These are phyloP conservation scores for Mesotaenium endlicherianum DNA, from an alignment of 139 green algal genomes.

Conservation along the genomic window DNA sequence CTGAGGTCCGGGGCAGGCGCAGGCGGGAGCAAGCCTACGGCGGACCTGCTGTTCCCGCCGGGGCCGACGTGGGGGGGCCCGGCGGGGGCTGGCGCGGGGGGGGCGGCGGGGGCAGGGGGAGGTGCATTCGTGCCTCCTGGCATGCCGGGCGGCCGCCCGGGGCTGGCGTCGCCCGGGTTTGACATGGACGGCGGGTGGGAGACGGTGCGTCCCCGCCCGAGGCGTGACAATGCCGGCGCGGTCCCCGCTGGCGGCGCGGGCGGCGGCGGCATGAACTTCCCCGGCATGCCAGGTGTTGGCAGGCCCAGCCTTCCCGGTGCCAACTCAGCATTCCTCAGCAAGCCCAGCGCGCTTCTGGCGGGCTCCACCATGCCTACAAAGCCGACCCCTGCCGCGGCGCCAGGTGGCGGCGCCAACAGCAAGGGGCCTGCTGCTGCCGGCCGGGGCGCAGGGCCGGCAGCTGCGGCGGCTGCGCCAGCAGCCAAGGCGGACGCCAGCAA, in stretches of 20 bases:
- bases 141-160: conserved; percentile 26
- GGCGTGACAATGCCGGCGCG: neutral
- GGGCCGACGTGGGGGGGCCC: neutral
- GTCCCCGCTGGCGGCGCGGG: neutral
- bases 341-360: conserved; percentile 42
- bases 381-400: neutral
- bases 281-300: neutral
- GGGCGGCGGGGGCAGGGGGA: neutral
- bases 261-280: neutral
- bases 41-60: conserved; percentile 9
- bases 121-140: conserved; percentile 1
- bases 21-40: neutral
- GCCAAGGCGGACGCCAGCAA: neutral
- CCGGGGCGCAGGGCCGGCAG: conserved; percentile 3
- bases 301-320: neutral
- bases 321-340: conserved; percentile 40
- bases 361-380: conserved; percentile 1
- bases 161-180: neutral
- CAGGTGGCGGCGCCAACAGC: neutral
- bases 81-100: neutral
- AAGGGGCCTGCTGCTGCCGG: conserved; percentile 4
- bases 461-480: conserved; percentile 5
- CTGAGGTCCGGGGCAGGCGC: neutral
- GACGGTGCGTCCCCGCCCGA: conserved; percentile 1
- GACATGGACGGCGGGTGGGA: conserved; percentile 39